Conservation (phyloP, 2,329 filamentous ascomycete species). For the Teratosphaeria pseudoeucalypti region DNA sequence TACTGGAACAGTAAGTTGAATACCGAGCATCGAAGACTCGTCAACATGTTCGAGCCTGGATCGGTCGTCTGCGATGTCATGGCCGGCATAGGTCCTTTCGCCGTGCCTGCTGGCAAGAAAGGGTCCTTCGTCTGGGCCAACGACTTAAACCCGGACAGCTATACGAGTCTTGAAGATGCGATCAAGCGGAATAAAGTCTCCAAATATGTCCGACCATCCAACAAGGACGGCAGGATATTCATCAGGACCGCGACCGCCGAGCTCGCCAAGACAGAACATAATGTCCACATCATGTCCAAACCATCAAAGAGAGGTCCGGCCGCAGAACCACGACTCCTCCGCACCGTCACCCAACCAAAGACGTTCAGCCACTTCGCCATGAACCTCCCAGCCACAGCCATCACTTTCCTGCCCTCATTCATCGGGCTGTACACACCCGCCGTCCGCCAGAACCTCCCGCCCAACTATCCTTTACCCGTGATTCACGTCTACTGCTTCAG, state of each 20-base stretch:
- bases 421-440: conserved; percentile 59
- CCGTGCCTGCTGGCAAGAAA: conserved; percentile 80
- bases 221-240: conserved; percentile 71
- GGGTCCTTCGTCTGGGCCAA: conserved; percentile 92
- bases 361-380: conserved; percentile 92
- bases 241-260: conserved; percentile 59
- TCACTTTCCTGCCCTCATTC: conserved; percentile 70
- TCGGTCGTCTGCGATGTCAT: conserved; percentile 94
- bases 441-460: conserved; percentile 13
- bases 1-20: conserved; percentile 96
- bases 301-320: conserved; percentile 15
- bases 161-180: conserved; percentile 58
- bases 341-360: conserved; percentile 47
- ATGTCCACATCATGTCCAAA: conserved; percentile 28
- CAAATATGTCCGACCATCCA: conserved; percentile 66
- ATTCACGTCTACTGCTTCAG: conserved; percentile 95
- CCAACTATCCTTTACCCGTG: conserved; percentile 52
- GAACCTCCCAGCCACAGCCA: conserved; percentile 87
- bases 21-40: conserved; percentile 74
- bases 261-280: conserved; percentile 45
- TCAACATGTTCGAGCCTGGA: conserved; percentile 65
- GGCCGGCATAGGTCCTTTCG: conserved; percentile 94
- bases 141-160: conserved; percentile 89
- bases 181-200: conserved; percentile 66
- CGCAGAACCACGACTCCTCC: conserved; percentile 25